These are phyloP conservation scores for Penicillium sp. DNA, from an alignment of 2,329 filamentous ascomycete species.

Conservation along the genomic window DNA sequence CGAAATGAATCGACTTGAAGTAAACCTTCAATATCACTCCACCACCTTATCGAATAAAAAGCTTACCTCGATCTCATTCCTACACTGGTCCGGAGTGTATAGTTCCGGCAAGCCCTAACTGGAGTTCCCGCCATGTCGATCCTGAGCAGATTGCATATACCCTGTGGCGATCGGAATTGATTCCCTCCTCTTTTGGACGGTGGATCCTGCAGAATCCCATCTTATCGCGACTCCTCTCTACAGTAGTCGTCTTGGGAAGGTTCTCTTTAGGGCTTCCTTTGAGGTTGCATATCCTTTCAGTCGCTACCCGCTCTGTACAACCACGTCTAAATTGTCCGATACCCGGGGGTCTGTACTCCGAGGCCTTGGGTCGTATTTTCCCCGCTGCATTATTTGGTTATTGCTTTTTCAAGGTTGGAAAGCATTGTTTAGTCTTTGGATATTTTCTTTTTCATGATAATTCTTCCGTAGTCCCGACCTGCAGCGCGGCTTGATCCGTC, in stretches of 20 bases:
- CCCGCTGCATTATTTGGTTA: slow-evolving; percentile 4
- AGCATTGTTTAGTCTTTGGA: slow-evolving; percentile 1
- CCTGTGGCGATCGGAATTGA: too few species aligned
- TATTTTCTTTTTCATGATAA: slow-evolving; percentile 1
- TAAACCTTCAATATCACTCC: too few species aligned
- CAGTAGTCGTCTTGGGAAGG: slow-evolving; percentile 15
- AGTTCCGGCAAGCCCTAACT: slow-evolving; percentile 4
- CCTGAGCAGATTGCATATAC: not conserved
- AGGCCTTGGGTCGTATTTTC: slow-evolving; percentile 18
- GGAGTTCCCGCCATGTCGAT: slow-evolving; percentile 7
- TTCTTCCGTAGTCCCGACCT: slow-evolving; percentile 11
- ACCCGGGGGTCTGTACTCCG: slow-evolving; percentile 7
- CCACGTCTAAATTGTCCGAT: slow-evolving; percentile 19
- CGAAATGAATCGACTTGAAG: too few species aligned
- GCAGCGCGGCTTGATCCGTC: slow-evolving; percentile 9
- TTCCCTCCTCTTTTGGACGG: too few species aligned
- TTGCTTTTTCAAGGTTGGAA: too few species aligned
- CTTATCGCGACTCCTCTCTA: slow-evolving; percentile 2
- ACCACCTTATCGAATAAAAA: too few species aligned
- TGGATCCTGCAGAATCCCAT: slow-evolving; percentile 15
- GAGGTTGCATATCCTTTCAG: slow-evolving; percentile 17
- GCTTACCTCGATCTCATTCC: too few species aligned
- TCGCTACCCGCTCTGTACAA: slow-evolving; percentile 15
- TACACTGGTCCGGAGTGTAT: too few species aligned
- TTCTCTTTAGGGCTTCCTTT: slow-evolving; percentile 5